phyloP scores from a whole-genome alignment of 371 early-diverging fungal species.

The Mortierella sp. region DNA sequence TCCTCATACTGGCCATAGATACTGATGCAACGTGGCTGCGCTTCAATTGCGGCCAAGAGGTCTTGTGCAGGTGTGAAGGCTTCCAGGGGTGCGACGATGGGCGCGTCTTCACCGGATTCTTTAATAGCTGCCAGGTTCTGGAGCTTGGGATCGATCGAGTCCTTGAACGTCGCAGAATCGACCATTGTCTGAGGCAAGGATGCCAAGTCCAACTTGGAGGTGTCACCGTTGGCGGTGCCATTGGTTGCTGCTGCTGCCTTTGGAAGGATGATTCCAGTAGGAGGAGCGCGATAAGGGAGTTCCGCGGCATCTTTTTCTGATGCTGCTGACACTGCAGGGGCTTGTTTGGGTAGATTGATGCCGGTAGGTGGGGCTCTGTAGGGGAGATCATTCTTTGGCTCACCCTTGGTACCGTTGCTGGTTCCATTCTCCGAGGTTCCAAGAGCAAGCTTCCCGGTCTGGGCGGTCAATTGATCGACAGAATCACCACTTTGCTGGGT shows the following conservation, averaged over 20 bases:
- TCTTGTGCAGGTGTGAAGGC: slow-evolving; percentile 48
- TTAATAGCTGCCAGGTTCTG: slow-evolving; percentile 21
- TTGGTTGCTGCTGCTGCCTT: neutral
- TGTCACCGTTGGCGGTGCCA: neutral
- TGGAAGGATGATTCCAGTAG: slow-evolving; percentile 23
- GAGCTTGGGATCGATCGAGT: slow-evolving; percentile 47
- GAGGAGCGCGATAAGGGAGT: slow-evolving; percentile 19
- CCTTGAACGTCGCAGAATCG: slow-evolving; percentile 21
- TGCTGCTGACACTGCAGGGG: neutral
- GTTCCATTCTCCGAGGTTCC: slow-evolving; percentile 2
- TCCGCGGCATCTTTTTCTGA: slow-evolving; percentile 1
- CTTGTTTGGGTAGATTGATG: slow-evolving; percentile 37
- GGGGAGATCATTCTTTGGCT: slow-evolving; percentile 33
- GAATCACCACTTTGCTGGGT: neutral
- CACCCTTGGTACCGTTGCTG: neutral
- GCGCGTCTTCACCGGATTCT: slow-evolving; percentile 36
- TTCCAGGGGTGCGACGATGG: slow-evolving; percentile 46
- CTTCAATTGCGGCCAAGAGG: slow-evolving; percentile 30
- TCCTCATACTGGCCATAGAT: slow-evolving; percentile 53
- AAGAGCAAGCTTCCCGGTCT: slow-evolving; percentile 29
- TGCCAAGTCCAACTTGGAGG: neutral
- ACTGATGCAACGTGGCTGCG: slow-evolving; percentile 48
- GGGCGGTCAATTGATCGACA: slow-evolving; percentile 22
- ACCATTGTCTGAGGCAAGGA: slow-evolving; percentile 22
- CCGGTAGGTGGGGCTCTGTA: slow-evolving; percentile 50